These are phyloP conservation scores for Funneliformis caledonium DNA, from an alignment of 371 early-diverging fungal species.

Conservation along the genomic window DNA sequence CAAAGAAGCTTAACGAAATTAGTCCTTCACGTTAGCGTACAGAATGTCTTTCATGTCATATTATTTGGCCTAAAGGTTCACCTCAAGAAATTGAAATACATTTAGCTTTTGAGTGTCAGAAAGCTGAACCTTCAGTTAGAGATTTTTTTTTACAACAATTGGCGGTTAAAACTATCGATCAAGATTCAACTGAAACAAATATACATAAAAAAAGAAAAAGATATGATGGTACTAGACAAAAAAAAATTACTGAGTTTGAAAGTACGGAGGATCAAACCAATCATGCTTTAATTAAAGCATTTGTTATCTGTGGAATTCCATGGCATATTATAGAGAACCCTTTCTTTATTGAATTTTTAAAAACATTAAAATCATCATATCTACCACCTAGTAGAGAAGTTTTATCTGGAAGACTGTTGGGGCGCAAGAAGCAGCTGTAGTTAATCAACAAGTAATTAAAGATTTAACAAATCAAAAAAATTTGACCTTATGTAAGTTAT, in stretches of 20 bases:
- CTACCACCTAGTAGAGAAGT: not conserved
- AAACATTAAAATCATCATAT: not conserved
- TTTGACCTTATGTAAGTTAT: not conserved
- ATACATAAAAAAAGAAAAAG: not conserved
- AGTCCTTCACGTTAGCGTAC: no score
- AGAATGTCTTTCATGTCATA: no score
- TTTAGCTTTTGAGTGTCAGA: not conserved
- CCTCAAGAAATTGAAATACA: not conserved
- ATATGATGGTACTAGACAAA: not conserved
- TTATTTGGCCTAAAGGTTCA: no score
- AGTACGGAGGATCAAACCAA: not conserved
- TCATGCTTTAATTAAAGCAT: not conserved
- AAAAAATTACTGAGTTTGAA: not conserved
- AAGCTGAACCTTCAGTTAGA: not conserved
- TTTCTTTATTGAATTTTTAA: constrained; percentile 8
- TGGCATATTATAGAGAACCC: not conserved
- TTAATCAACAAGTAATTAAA: not conserved
- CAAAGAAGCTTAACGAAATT: no score
- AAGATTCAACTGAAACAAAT: not conserved
- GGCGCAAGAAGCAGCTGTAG: not conserved
- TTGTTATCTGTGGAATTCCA: not conserved
- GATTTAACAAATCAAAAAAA: not conserved
- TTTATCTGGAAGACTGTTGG: not conserved
- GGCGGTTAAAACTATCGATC: no score
- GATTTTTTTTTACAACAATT: not conserved